These are phyloP conservation scores for Phyllosticta citriasiana DNA, from an alignment of 2,329 filamentous ascomycete species.

Conservation along the genomic window DNA sequence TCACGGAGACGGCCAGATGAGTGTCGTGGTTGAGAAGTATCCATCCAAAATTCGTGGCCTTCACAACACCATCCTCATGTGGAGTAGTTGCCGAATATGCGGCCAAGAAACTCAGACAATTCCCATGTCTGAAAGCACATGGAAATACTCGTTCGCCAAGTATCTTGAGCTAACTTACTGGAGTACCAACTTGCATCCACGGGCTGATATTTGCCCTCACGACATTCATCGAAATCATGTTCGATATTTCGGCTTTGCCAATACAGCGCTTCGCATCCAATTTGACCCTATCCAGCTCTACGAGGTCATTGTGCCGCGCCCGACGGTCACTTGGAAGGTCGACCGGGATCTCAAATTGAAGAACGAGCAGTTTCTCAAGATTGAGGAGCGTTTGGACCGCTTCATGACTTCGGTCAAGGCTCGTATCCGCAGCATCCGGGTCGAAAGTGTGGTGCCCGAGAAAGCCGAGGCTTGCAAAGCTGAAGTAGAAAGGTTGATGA, in stretches of 20 bases:
- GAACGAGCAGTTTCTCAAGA: slow-evolving; percentile 77
- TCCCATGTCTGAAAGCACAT: slow-evolving; percentile 86
- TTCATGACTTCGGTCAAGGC: slow-evolving; percentile 84
- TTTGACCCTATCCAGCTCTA: slow-evolving; percentile 88
- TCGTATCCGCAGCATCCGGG: slow-evolving; percentile 77
- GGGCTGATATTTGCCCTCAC: slow-evolving; percentile 70
- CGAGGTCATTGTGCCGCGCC: slow-evolving; percentile 85
- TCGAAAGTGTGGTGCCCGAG: slow-evolving; percentile 82
- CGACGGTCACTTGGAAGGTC: slow-evolving; percentile 93
- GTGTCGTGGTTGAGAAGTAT: slow-evolving; percentile 74
- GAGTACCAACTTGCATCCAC: slow-evolving; percentile 71
- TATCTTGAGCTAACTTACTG: slow-evolving; percentile 97
- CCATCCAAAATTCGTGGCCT: slow-evolving; percentile 54
- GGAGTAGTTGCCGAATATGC: slow-evolving; percentile 92
- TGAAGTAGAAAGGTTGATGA: slow-evolving; percentile 69
- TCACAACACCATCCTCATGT: slow-evolving; percentile 81
- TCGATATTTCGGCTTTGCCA: slow-evolving; percentile 81
- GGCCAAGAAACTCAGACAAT: slow-evolving; percentile 81
- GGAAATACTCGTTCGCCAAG: slow-evolving; percentile 98
- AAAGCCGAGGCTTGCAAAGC: slow-evolving; percentile 72
- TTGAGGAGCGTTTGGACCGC: slow-evolving; percentile 69
- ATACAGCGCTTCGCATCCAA: slow-evolving; percentile 78
- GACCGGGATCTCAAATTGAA: slow-evolving; percentile 87
- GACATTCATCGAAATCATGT: slow-evolving; percentile 89
- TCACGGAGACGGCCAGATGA: slow-evolving; percentile 88